phyloP scores from a whole-genome alignment of 2,329 filamentous ascomycete species.

The Balansia obtecta region DNA sequence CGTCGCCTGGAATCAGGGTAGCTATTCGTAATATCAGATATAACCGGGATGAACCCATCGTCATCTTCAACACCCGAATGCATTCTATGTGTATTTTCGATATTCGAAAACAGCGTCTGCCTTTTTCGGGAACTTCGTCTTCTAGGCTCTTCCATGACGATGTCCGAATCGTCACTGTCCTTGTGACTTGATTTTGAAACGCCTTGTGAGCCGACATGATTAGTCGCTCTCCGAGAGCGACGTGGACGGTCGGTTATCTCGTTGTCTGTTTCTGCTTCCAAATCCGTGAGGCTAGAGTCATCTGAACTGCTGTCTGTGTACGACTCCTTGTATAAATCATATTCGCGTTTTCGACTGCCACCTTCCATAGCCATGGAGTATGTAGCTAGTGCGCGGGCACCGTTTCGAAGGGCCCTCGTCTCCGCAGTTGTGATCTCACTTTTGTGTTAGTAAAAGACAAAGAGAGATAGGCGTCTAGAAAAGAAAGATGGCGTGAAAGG shows the following conservation, averaged over 20 bases:
- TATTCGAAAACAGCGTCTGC: neutral
- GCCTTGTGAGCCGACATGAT: neutral
- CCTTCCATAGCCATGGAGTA: constrained; percentile 11
- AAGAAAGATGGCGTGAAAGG: no score
- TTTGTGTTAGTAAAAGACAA: constrained; percentile 9
- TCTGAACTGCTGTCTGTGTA: constrained; percentile 13
- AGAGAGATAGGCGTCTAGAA: neutral
- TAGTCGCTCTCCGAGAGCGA: neutral
- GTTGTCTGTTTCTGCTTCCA: constrained; percentile 15
- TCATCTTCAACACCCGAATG: constrained; percentile 20
- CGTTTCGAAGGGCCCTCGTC: constrained; percentile 21
- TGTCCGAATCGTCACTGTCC: constrained; percentile 2
- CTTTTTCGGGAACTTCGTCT: constrained; percentile 6
- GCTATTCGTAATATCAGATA: constrained; percentile 22
- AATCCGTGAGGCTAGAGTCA: constrained; percentile 15
- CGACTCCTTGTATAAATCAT: constrained; percentile 16
- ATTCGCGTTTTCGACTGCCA: constrained; percentile 19
- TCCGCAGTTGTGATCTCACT: constrained; percentile 19
- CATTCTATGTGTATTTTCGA: neutral
- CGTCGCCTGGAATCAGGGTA: constrained; percentile 10
- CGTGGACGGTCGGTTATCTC: constrained; percentile 1
- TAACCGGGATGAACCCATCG: constrained; percentile 20
- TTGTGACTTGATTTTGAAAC: constrained; percentile 5
- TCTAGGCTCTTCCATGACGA: constrained; percentile 7
- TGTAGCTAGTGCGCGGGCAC: constrained; percentile 15